phyloP scores from a whole-genome alignment of 768 basidiomycete genomes.

The Termitomyces sp. region DNA sequence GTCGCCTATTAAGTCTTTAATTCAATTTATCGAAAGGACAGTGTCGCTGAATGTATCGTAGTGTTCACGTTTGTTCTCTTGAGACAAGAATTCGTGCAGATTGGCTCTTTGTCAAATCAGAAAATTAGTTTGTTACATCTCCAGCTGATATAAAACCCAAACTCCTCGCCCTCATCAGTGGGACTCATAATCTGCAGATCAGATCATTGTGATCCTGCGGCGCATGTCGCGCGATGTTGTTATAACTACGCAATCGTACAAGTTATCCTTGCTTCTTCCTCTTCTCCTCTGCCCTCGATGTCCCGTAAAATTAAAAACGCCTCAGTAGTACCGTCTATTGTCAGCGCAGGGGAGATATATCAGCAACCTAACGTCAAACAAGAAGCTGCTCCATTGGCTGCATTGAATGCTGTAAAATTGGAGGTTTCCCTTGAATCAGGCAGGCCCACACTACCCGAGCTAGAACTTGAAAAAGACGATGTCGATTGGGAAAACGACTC shows the following conservation, averaged over 20 bases:
- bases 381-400: not conserved
- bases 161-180: not conserved
- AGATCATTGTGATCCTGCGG: not conserved
- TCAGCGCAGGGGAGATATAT: not conserved
- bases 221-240: not conserved
- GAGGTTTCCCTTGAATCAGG: not conserved
- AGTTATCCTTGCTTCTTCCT: no score
- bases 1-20: no score
- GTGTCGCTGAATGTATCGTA: no score
- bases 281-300: not conserved
- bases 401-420: not conserved
- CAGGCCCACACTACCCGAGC: not conserved
- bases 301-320: not conserved
- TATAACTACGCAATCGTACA: not conserved
- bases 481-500: conserved; percentile 56
- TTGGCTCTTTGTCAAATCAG: no score
- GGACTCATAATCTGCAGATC: no score
- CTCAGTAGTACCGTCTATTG: no score
- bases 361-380: not conserved
- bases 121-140: not conserved
- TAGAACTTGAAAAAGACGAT: conserved; percentile 32
- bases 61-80: no score
- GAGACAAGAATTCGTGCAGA: no score
- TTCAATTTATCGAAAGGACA: no score
- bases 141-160: not conserved